Conservation (phyloP, 2,329 filamentous ascomycete species). For the Bertia moriformis region DNA sequence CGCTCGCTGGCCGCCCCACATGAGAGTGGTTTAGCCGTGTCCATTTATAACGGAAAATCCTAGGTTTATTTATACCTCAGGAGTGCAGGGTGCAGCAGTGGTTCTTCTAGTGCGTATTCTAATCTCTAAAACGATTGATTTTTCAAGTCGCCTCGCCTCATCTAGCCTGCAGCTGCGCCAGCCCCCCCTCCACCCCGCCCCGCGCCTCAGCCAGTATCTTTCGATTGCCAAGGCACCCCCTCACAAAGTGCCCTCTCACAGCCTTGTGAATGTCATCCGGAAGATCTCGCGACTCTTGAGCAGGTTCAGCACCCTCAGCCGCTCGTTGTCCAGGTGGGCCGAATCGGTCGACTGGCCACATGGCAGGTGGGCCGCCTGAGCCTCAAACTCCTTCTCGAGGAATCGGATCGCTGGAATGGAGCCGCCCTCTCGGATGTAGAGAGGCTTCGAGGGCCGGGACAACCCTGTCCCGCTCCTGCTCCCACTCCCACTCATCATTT, state of each 20-base stretch:
- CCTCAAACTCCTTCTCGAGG: slow-evolving; percentile 81
- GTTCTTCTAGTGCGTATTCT: too few species aligned
- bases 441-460: slow-evolving; percentile 37
- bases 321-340: slow-evolving; percentile 88
- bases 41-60: too few species aligned
- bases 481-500: slow-evolving; percentile 5
- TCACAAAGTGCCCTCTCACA: slow-evolving; percentile 28
- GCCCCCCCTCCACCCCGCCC: too few species aligned
- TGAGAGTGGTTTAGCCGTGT: too few species aligned
- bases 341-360: slow-evolving; percentile 90
- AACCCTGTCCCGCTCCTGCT: slow-evolving; percentile 7
- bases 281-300: slow-evolving; percentile 89
- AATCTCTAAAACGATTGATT: too few species aligned
- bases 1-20: too few species aligned
- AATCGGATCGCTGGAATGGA: slow-evolving; percentile 91
- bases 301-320: slow-evolving; percentile 75
- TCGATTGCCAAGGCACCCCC: too few species aligned
- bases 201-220: too few species aligned
- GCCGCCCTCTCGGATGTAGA: slow-evolving; percentile 91
- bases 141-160: too few species aligned
- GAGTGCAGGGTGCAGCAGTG: too few species aligned
- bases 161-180: too few species aligned
- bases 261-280: slow-evolving; percentile 62
- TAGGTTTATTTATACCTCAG: too few species aligned
- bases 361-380: slow-evolving; percentile 80